Evolutionary conservation across 768 basidiomycete species (phyloP), one percentile per base, ranked within the genome.

Genomic region (Lactarius indigo): DNA sequence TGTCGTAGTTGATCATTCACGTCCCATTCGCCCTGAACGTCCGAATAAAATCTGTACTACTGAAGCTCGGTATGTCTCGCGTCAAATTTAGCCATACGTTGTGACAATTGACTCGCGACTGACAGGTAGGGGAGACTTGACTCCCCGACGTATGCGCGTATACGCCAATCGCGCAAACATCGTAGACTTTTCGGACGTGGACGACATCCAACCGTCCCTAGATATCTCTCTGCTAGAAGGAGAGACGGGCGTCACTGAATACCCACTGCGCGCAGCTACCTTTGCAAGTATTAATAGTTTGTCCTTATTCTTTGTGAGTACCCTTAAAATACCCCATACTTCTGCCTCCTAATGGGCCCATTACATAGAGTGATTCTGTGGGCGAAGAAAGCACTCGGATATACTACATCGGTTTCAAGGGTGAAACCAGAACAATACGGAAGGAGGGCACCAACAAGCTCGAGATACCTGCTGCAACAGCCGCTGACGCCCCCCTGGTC

Each of bases 351-450:
- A 10, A 71, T 59, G 18, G 55, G 13, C 28, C 30, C 20, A 28
- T 55, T 23, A 33, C 64, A 31, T 68, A 92, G 91, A 85, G 84
- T 62, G 85, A 92, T 50, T 79, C 91, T 2, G 81, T 80, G 5
- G 90, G 89, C 6, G 88, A 82, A 31, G 88, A 91, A 8, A 69
- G 77, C 20, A 84, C 89, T 3, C 79, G 89, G 30, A 76, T 94
- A 42, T 95, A 89, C 73, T 95, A 87, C 72, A 72, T 94, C 52
- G 92, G 92, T 23, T 95, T 95, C 81, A 90, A 87, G 74, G 93
- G 92, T 50, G 89, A 92, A 69, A 79, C 81, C 57, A 79, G 81
- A 61, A 79, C 81, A 20, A 74, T 76, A 20, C 81, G 82, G 69
- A 86, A 83, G 68, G 88, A 90, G 61, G 82, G 78, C n/a, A 82